These are phyloP conservation scores for Leccinum rimulosum DNA, from an alignment of 768 basidiomycete species.

Conservation along the genomic window DNA sequence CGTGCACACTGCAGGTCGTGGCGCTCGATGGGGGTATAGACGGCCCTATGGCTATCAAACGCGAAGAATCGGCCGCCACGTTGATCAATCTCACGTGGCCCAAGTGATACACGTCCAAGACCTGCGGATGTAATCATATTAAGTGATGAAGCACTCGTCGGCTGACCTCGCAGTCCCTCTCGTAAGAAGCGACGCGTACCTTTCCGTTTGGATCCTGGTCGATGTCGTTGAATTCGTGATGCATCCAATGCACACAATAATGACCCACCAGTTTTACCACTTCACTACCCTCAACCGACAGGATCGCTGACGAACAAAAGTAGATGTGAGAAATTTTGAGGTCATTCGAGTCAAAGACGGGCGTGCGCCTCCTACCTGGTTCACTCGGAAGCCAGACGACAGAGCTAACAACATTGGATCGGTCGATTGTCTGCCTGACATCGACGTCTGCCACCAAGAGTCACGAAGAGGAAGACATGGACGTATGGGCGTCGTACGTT, in stretches of 20 bases:
- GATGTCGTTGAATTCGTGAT: background rate
- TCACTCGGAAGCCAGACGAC: no score
- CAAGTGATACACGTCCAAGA: slow-evolving; percentile 41
- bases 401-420: no score
- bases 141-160: background rate
- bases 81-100: slow-evolving; percentile 47
- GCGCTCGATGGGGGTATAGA: slow-evolving; percentile 36
- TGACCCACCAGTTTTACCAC: no score
- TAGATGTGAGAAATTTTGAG: no score
- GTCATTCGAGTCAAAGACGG: no score
- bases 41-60: slow-evolving; percentile 48
- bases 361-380: no score
- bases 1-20: slow-evolving; percentile 37
- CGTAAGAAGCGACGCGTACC: slow-evolving; percentile 15
- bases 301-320: no score
- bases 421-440: no score
- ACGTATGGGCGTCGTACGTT: no score
- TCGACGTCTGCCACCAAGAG: no score
- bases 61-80: slow-evolving; percentile 43
- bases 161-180: background rate
- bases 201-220: slow-evolving; percentile 42
- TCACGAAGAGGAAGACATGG: no score
- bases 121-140: slow-evolving; percentile 15
- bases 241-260: background rate
- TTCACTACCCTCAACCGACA: no score